Evolutionary conservation across 164 flowering plant species (phyloP).

Genomic region (Pachysandra terminalis): DNA sequence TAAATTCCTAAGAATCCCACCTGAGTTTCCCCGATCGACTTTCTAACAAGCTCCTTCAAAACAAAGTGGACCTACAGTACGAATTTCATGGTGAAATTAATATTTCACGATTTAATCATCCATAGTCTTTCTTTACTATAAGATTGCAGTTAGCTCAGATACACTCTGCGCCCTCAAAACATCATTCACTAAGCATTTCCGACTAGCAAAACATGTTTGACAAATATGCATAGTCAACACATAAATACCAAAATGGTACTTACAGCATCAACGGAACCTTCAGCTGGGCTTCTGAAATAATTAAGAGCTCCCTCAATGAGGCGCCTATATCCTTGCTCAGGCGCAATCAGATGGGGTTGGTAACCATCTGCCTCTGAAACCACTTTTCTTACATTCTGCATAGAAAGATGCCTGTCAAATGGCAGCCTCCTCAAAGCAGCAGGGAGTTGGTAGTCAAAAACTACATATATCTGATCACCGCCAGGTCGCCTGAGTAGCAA

Average conservation of each 20-base stretch:
- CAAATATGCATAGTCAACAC: not conserved
- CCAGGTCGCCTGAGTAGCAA: slow-evolving; percentile 37
- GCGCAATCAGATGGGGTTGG: slow-evolving; percentile 48
- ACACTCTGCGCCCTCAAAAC: not conserved
- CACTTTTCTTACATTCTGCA: slow-evolving; percentile 42
- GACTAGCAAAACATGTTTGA: too few relatives aligned
- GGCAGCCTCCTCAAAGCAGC: slow-evolving; percentile 61
- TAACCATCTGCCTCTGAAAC: slow-evolving; percentile 53
- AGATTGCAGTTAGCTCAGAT: not conserved
- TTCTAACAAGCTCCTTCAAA: slow-evolving; percentile 53
- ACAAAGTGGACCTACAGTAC: slow-evolving; percentile 44
- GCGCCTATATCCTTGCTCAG: slow-evolving; percentile 49
- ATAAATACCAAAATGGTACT: slow-evolving; percentile 8
- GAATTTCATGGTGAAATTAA: not conserved
- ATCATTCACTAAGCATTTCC: not conserved
- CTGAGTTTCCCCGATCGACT: slow-evolving; percentile 53
- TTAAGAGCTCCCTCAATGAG: slow-evolving; percentile 39
- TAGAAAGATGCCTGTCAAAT: slow-evolving; percentile 59
- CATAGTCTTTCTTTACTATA: slow-evolving; percentile 2
- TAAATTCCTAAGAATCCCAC: slow-evolving; percentile 14
- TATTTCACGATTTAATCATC: not conserved
- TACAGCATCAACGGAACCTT: slow-evolving; percentile 53
- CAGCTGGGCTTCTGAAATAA: slow-evolving; percentile 47
- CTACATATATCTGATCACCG: slow-evolving; percentile 70
- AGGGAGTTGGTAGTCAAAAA: slow-evolving; percentile 49